These are phyloP conservation scores for Hypoxylon rubiginosum DNA, from an alignment of 2,329 filamentous ascomycete genomes.

Conservation along the genomic window DNA sequence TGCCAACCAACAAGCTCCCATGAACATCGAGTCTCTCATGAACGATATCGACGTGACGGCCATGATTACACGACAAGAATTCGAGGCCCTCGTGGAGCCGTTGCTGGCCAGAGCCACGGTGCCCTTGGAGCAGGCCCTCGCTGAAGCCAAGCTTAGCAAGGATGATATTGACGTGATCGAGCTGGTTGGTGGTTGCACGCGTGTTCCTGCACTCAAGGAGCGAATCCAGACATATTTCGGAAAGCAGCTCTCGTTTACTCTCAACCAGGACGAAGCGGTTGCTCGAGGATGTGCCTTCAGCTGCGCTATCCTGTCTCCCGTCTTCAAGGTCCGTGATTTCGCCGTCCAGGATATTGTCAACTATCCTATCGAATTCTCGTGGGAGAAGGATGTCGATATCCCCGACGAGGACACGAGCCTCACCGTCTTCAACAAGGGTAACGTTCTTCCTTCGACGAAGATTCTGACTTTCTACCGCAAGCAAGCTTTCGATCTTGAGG, in stretches of 20 bases:
- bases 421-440: conserved; percentile 97
- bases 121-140: conserved; percentile 90
- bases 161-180: conserved; percentile 96
- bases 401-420: conserved; percentile 98
- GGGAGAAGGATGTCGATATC: conserved; percentile 98
- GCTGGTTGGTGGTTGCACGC: conserved; percentile 93
- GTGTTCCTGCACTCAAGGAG: conserved; percentile 93
- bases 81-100: conserved; percentile 90
- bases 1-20: conserved; percentile 89
- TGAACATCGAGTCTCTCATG: conserved; percentile 99
- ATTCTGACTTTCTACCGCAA: conserved; percentile 99
- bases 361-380: conserved; percentile 98
- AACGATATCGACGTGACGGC: conserved; percentile 93
- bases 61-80: conserved; percentile 92
- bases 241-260: conserved; percentile 93
- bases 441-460: conserved; percentile 97
- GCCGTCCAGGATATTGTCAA: conserved; percentile 96
- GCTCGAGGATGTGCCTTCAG: conserved; percentile 96
- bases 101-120: conserved; percentile 78
- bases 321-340: conserved; percentile 99
- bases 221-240: conserved; percentile 90
- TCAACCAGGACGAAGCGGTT: conserved; percentile 98
- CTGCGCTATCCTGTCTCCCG: conserved; percentile 96
- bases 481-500: conserved; percentile 96
- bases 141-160: conserved; percentile 89